Evolutionary conservation across 495 filamentous ascomycete genomes (phyloP).

Genomic region (Penicillium argentinense): DNA sequence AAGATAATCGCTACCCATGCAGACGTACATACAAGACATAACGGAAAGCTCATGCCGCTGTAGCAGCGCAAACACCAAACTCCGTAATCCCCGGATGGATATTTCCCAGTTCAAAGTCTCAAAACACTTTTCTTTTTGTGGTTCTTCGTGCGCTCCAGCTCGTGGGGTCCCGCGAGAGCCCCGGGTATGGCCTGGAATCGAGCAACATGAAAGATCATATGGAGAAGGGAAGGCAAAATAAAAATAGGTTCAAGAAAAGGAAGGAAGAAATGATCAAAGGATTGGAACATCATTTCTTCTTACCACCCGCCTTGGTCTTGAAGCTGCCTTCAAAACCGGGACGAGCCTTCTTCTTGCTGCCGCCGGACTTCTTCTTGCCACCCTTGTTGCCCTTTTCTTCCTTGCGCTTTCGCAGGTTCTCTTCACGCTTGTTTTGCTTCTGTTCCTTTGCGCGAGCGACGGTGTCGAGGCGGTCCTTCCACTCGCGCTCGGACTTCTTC

Average conservation of each 20-base stretch:
- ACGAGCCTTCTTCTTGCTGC: conserved; percentile 60
- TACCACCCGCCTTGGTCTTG: conserved; percentile 52
- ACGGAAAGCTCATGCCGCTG: conserved; percentile 25
- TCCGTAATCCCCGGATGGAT: conserved; percentile 33
- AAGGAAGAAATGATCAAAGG: conserved; percentile 25
- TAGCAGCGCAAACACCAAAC: conserved; percentile 34
- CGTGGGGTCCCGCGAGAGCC: conserved; percentile 11
- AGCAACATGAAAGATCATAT: background rate
- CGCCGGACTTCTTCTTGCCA: conserved; percentile 57
- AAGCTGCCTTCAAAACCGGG: conserved; percentile 95
- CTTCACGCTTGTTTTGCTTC: conserved; percentile 83
- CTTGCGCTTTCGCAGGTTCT: conserved; percentile 79
- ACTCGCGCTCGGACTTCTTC: conserved; percentile 85
- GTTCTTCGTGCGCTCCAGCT: conserved; percentile 12
- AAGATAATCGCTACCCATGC: conserved; percentile 36
- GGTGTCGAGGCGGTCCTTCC: conserved; percentile 76
- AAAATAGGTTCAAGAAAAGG: conserved; percentile 15
- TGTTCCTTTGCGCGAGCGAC: conserved; percentile 74
- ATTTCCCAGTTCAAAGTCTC: conserved; percentile 31
- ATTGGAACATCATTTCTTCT: conserved; percentile 53
- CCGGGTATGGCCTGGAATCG: conserved; percentile 3
- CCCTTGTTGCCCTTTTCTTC: conserved; percentile 70
- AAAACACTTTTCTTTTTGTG: conserved; percentile 31
- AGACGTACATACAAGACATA: conserved; percentile 32
- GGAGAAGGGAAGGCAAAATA: conserved; percentile 29